phyloP scores from a whole-genome alignment of 2,329 filamentous ascomycete species.

The Fusarium chuoi region DNA sequence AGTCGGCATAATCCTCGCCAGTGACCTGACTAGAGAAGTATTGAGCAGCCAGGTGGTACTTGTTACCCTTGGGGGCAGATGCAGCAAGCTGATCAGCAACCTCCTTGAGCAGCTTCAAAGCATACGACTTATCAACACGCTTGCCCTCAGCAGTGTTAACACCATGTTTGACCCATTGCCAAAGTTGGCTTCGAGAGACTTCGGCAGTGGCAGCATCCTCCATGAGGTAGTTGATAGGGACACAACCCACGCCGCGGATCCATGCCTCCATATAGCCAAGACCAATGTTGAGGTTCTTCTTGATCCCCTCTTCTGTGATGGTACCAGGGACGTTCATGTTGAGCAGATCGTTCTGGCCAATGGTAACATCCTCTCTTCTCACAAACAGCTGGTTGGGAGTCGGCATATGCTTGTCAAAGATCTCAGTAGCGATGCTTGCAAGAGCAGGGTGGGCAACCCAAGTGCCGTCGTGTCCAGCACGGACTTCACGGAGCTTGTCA shows the following conservation, averaged over 20 bases:
- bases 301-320: conserved; percentile 93
- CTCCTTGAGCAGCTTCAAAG: conserved; percentile 87
- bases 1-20: conserved; percentile 97
- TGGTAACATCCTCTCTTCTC: conserved; percentile 87
- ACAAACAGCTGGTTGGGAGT: conserved; percentile 96
- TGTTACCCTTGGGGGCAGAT: conserved; percentile 87
- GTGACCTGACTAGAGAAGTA: conserved; percentile 95
- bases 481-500: conserved; percentile 96
- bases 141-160: conserved; percentile 86
- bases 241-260: conserved; percentile 93
- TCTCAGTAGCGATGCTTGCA: conserved; percentile 84
- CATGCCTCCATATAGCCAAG: conserved; percentile 99
- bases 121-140: conserved; percentile 92
- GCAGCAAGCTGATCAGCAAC: conserved; percentile 78
- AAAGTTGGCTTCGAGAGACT: conserved; percentile 92
- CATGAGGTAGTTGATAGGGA: conserved; percentile 98
- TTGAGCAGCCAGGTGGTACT: conserved; percentile 88
- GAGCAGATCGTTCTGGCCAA: conserved; percentile 88
- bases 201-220: conserved; percentile 98
- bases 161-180: conserved; percentile 89
- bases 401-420: conserved; percentile 99
- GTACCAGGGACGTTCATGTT: conserved; percentile 98
- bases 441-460: conserved; percentile 98
- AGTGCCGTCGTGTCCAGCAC: conserved; percentile 93
- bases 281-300: conserved; percentile 97